Base-by-base conservation (phyloP, 768 basidiomycete species). In the Daedaleopsis nitida region DNA sequence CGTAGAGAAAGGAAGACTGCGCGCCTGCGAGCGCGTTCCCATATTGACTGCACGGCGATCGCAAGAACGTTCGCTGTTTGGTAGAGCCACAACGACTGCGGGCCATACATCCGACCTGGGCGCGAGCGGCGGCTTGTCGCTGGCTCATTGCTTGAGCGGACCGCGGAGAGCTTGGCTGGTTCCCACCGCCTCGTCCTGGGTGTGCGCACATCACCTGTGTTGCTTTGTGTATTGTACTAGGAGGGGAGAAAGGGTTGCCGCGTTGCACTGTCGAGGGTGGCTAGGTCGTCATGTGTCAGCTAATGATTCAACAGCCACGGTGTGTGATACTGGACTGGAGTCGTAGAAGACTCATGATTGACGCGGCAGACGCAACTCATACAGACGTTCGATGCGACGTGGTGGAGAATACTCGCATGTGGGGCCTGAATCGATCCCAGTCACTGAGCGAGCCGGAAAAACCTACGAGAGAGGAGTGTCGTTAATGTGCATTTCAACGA, bases 41-140 rank as follows among this genome's bases (percentile, higher is more conserved):
- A 19, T 19, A 35, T 51, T 21, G 27, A 42, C 17, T 12, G 10
- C 6, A 19, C 59, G 64, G 58, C 52, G 64, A 65, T 65, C 64
- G 42, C 48, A 64, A 39, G 55, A 65, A 65, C 59, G 64, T 65
- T 65, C 59, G 64, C 43, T 6, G 19, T 42, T 21, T 44, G 50
- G 24, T 21, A 19, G 14, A 16, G 23, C 23, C 32, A 42, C 6
- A 34, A 13, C 19, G n/a, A 17, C 57, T 63, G 62, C 57, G 56
- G 61, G 16, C 51, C 43, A 10, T 50, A n/a, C 32, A 37, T 39
- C 61, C 52, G 56, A 50, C 34, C 50, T 38, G 57, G 52, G 47
- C 47, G 45, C 21, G 39, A 42, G 39, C 39, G 39, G 39, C 39
- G 39, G 39, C 39, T 42, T 42, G 39, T 23, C 45, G 19, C 17